These are phyloP conservation scores for Umbelopsis sp. DNA, from an alignment of 192 early-diverging fungal species.

Conservation along the genomic window DNA sequence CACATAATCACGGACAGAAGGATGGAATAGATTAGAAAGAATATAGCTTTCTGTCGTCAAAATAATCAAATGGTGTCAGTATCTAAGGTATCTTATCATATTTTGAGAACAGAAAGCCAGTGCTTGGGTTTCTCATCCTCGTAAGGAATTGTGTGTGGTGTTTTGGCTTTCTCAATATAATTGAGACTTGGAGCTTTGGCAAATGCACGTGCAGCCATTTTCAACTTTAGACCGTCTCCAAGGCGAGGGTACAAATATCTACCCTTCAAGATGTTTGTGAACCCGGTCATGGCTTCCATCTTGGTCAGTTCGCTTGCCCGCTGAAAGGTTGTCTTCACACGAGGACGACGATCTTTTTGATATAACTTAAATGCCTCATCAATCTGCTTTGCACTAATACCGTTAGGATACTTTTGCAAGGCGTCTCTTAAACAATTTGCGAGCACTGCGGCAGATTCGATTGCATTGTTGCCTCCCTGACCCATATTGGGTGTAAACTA, in stretches of 20 bases:
- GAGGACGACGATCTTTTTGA: background rate
- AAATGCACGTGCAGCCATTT: background rate
- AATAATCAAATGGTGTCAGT: too few species aligned
- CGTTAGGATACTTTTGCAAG: background rate
- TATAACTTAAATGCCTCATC: background rate
- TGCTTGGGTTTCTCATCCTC: background rate
- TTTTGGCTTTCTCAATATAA: background rate
- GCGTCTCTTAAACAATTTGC: background rate
- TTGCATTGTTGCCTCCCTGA: constrained; percentile 1
- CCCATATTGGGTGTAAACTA: constrained; percentile 14
- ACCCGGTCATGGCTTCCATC: background rate
- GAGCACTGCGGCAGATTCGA: background rate
- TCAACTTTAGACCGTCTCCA: background rate
- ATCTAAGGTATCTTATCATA: too few species aligned
- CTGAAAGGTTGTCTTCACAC: background rate
- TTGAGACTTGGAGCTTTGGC: background rate
- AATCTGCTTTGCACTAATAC: background rate
- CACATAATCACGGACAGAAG: too few species aligned
- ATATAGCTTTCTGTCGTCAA: too few species aligned
- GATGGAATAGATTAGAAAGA: too few species aligned
- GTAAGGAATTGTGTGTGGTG: background rate
- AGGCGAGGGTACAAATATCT: background rate
- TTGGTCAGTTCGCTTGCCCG: background rate
- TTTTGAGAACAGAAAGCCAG: too few species aligned
- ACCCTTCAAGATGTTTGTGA: background rate